Conservation (phyloP, 2,329 filamentous ascomycete species). For the Seiridium unicorne region DNA sequence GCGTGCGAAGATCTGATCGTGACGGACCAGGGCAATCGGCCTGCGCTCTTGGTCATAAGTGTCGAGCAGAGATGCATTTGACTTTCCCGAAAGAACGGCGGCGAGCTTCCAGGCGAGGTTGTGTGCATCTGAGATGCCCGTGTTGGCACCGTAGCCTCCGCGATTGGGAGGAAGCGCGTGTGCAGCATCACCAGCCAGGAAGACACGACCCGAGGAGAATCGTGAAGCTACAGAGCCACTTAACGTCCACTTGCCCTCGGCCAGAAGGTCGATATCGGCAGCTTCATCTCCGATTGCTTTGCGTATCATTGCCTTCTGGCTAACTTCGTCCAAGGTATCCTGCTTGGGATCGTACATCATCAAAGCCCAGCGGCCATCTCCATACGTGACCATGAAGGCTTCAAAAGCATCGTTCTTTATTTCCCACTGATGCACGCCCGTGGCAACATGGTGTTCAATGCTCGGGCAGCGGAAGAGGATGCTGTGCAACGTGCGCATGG, state of each 20-base stretch:
- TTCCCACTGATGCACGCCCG: slow-evolving; percentile 30
- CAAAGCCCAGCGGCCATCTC: slow-evolving; percentile 18
- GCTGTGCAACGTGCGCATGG: slow-evolving; percentile 30
- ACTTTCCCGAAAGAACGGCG: slow-evolving; percentile 33
- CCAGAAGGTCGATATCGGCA: slow-evolving; percentile 23
- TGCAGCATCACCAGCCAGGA: slow-evolving; percentile 8
- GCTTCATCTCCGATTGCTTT: slow-evolving; percentile 32
- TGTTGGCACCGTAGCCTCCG: slow-evolving; percentile 32
- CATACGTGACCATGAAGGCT: slow-evolving; percentile 22
- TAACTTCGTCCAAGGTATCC: not conserved
- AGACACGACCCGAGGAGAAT: not conserved
- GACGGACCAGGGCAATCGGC: slow-evolving; percentile 34
- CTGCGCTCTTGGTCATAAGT: slow-evolving; percentile 46
- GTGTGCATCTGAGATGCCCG: slow-evolving; percentile 46
- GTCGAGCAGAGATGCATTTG: slow-evolving; percentile 38
- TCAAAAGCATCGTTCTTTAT: slow-evolving; percentile 26
- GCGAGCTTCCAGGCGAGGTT: slow-evolving; percentile 51
- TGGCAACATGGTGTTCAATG: slow-evolving; percentile 22
- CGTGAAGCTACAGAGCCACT: not conserved
- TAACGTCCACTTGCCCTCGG: not conserved
- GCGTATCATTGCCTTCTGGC: slow-evolving; percentile 29
- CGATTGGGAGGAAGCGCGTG: slow-evolving; percentile 3
- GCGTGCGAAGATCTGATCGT: slow-evolving; percentile 2
- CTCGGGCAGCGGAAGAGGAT: slow-evolving; percentile 31
- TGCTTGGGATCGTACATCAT: not conserved